Evolutionary conservation across 306 rosid genomes (phyloP), one percentile per base, ranked within the genome.

Genomic region (Myrica gale): DNA sequence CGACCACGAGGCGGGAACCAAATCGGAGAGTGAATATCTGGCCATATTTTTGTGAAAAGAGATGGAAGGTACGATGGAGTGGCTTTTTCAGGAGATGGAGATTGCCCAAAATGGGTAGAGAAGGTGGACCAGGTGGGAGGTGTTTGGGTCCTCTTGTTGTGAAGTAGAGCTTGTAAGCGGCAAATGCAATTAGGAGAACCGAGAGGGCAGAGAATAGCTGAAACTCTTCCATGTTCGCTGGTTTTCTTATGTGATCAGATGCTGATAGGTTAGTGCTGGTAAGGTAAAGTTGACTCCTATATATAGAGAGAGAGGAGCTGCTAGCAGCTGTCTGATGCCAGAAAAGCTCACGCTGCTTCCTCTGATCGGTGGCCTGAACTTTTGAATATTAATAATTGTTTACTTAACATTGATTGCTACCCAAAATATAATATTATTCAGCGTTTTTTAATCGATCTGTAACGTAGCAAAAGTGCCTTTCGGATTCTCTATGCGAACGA

Each of bases 21-120:
- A 81, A 62, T 53, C 81, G 58, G 63, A 84, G 81, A 8, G 83
- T 65, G 39, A 26, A 50, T 43, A 57, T 48, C 61, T 56, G 88
- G 48, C 93, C 93, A 3, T 89, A 76, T 51, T 79, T 81, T 7
- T 68, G 74, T 0, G 93, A 84, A 23, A 92, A 82, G 7, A 5
- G n/a, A 12, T 73, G 78, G 0, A 90, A 51, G 20, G 52, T 26
- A 5, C 74, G 87, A 45, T 86, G 82, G 42, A 82, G 2, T 1
- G 91, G 92, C 6, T 1, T 58, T 77, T 81, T 85, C 0, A 92
- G 53, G 74, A 73, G 86, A 15, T 84, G 89, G 58, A 90, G 89
- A 58, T 92, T 85, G 26, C 96, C 97, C 6, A 89, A 47, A 61
- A 92, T 9, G 0, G 97, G 97, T 17, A 88, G 65, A 41, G 85